Evolutionary conservation across 2,329 filamentous ascomycete species (phyloP).

Genomic region (Fusarium pilosicola): DNA sequence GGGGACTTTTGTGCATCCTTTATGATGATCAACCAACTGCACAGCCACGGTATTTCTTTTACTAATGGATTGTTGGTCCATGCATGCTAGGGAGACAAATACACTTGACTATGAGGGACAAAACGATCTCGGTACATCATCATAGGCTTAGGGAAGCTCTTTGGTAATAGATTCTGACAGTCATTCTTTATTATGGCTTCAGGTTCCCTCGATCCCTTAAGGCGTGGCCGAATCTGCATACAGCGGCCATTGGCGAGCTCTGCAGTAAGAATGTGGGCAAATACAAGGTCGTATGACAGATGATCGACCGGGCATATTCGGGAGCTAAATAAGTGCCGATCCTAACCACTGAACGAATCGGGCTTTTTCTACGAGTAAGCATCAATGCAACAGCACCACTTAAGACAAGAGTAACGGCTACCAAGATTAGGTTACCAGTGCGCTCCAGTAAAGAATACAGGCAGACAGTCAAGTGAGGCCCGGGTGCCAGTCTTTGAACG

Average conservation of each 20-base stretch:
- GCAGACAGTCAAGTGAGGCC: background rate
- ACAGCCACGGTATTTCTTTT: background rate
- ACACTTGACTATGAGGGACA: background rate
- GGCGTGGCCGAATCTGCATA: background rate
- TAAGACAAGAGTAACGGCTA: background rate
- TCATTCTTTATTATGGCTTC: too few relatives aligned
- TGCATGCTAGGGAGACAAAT: background rate
- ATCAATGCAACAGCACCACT: background rate
- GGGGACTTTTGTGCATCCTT: background rate
- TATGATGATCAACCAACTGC: background rate
- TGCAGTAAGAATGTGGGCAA: background rate
- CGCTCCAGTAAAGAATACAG: background rate
- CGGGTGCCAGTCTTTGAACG: too few relatives aligned
- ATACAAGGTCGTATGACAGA: background rate
- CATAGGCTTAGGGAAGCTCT: fast-evolving
- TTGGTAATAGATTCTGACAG: too few relatives aligned
- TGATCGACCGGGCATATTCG: background rate
- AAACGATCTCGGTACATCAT: background rate
- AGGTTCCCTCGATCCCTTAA: too few relatives aligned
- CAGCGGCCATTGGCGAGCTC: background rate
- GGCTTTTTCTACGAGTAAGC: background rate
- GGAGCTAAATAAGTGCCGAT: background rate
- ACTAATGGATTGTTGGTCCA: too few relatives aligned
- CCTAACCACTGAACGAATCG: background rate
- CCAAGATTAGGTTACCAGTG: too few relatives aligned